Conservation (phyloP, 805 yeast genomes). For the Starmerella sp. region DNA sequence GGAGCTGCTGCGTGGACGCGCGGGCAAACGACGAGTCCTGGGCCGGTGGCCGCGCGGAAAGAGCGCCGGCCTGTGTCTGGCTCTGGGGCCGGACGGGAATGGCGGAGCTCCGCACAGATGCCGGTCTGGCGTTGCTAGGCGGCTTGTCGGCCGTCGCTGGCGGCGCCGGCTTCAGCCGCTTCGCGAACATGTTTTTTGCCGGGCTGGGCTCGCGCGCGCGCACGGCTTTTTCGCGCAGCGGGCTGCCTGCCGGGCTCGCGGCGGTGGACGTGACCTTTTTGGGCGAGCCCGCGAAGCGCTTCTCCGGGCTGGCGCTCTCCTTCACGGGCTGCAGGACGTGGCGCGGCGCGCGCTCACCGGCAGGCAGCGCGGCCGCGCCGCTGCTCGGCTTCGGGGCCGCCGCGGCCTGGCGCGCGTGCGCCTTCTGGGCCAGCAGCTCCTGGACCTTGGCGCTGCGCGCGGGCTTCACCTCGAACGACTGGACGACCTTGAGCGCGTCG, state of each 20-base stretch:
- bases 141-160: not conserved
- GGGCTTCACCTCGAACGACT: slow-evolving; percentile 11
- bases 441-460: slow-evolving; percentile 4
- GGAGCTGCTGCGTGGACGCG: not conserved
- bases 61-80: not conserved
- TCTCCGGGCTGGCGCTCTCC: not conserved
- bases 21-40: not conserved
- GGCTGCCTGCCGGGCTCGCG: not conserved
- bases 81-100: not conserved
- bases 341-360: not conserved
- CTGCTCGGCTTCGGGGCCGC: not conserved
- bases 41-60: not conserved
- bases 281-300: slow-evolving; percentile 1
- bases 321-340: not conserved
- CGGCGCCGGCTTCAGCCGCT: not conserved
- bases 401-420: not conserved
- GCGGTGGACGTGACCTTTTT: not conserved
- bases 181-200: not conserved
- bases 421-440: not conserved
- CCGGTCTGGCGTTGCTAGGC: not conserved
- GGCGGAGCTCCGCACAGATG: not conserved
- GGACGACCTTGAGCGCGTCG: slow-evolving; percentile 10
- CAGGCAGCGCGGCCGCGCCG: not conserved
- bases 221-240: not conserved
- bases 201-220: not conserved